phyloP scores from a whole-genome alignment of 257 asterid genomes.

The Fraxinus pennsylvanica region DNA sequence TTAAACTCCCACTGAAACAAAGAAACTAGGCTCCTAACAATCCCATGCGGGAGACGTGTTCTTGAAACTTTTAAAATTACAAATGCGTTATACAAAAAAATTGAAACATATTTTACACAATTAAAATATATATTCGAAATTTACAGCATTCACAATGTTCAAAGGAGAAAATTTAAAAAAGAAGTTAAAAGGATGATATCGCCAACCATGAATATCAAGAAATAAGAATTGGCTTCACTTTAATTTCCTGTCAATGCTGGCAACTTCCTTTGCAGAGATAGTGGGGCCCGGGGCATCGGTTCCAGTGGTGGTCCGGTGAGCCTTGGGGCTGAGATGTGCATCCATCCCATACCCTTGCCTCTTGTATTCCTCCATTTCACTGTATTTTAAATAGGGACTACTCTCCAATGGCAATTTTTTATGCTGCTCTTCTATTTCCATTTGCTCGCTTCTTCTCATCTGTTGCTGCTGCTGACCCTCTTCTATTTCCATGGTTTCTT shows the following conservation, averaged over 20 bases:
- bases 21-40: too few species aligned
- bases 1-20: too few species aligned
- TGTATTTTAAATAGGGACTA: slow-evolving; percentile 25
- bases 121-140: too few species aligned
- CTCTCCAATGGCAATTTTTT: slow-evolving; percentile 19
- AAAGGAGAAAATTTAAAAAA: neutral
- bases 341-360: slow-evolving; percentile 20
- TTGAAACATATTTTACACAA: too few species aligned
- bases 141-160: too few species aligned
- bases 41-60: too few species aligned
- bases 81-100: neutral
- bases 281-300: neutral
- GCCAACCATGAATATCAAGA: neutral
- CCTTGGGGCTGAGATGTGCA: slow-evolving; percentile 23
- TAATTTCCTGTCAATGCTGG: slow-evolving; percentile 29
- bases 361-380: slow-evolving; percentile 30
- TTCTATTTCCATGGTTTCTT: slow-evolving; percentile 4
- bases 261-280: slow-evolving; percentile 14
- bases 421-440: neutral
- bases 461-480: slow-evolving; percentile 29
- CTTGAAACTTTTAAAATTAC: neutral
- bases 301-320: neutral
- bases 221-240: slow-evolving; percentile 10
- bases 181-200: neutral
- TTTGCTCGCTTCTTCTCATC: slow-evolving; percentile 27